A percentile compares a stretch with the other conserved stretches of the same genome.
Conservation (phyloP, 108 stramenopile species). For the Cyclotella choctawhatcheeana region DNA sequence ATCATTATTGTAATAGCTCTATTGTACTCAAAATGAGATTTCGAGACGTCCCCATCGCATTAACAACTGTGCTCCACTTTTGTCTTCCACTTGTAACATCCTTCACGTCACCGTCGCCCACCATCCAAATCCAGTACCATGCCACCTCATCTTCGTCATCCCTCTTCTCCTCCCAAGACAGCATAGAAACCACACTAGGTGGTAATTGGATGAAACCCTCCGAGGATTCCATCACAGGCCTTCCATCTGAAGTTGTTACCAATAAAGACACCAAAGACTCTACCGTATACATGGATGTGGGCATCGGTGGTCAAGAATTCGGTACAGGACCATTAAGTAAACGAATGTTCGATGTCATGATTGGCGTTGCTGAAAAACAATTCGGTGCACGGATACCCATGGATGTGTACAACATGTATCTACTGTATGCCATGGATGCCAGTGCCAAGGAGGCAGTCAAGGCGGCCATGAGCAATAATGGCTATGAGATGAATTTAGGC, state of each 20-base stretch:
- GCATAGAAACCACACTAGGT: too few relatives aligned
- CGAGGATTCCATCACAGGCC: neutral
- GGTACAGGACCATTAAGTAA: slow-evolving; percentile 66
- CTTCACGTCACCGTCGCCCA: too few relatives aligned
- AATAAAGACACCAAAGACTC: slow-evolving; percentile 14
- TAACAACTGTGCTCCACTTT: too few relatives aligned
- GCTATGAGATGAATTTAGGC: slow-evolving; percentile 62
- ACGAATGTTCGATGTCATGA: slow-evolving; percentile 74
- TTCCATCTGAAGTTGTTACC: slow-evolving; percentile 16
- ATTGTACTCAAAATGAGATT: too few relatives aligned
- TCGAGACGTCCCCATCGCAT: too few relatives aligned
- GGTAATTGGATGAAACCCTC: slow-evolving; percentile 43
- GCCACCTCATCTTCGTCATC: too few relatives aligned
- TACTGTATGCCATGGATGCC: slow-evolving; percentile 79
- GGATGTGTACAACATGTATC: slow-evolving; percentile 57
- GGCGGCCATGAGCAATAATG: slow-evolving; percentile 77
- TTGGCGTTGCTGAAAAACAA: slow-evolving; percentile 30
- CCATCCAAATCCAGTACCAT: too few relatives aligned
- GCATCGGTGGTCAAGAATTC: slow-evolving; percentile 69
- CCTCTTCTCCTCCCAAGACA: too few relatives aligned
- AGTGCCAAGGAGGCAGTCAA: slow-evolving; percentile 84
- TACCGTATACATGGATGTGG: slow-evolving; percentile 55
- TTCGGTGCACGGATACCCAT: slow-evolving; percentile 36
- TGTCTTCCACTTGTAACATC: too few relatives aligned
- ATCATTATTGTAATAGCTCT: too few relatives aligned